These are phyloP conservation scores for Chaetoceros tenuissimus DNA, from an alignment of 108 stramenopile species.

Conservation along the genomic window DNA sequence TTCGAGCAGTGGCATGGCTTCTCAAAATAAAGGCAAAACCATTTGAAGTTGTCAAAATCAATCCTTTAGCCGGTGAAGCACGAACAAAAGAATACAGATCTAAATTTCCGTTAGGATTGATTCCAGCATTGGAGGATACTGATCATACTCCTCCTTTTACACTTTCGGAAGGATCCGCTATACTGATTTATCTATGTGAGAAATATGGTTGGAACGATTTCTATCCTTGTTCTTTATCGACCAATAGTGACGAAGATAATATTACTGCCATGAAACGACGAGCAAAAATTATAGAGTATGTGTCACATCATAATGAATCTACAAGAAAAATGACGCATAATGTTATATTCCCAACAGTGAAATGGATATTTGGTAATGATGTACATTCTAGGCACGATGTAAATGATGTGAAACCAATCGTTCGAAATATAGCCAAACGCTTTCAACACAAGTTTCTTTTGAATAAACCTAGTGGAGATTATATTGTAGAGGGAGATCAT, in stretches of 20 bases:
- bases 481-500: constrained; percentile 17
- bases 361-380: background rate
- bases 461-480: constrained; percentile 2
- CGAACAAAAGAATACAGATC: background rate
- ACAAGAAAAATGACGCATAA: constrained; percentile 17
- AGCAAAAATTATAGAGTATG: constrained; percentile 26
- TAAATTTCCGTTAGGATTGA: constrained; percentile 7
- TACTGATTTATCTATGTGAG: constrained; percentile 31
- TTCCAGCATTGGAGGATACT: constrained; percentile 2
- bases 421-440: background rate
- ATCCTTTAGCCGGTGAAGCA: constrained; percentile 1
- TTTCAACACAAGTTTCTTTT: constrained; percentile 3
- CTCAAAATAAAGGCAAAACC: constrained; percentile 9
- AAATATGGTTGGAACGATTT: constrained; percentile 9
- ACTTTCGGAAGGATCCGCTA: constrained; percentile 30
- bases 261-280: constrained; percentile 6
- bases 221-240: constrained; percentile 6
- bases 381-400: background rate
- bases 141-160: constrained; percentile 1
- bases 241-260: too few relatives aligned
- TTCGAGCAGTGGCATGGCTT: constrained; percentile 34
- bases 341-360: constrained; percentile 2
- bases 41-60: constrained; percentile 17
- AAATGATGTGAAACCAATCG: background rate
- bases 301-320: constrained; percentile 23